Conservation (phyloP, 495 filamentous ascomycete genomes). For the Staphylotrichum longicolle region DNA sequence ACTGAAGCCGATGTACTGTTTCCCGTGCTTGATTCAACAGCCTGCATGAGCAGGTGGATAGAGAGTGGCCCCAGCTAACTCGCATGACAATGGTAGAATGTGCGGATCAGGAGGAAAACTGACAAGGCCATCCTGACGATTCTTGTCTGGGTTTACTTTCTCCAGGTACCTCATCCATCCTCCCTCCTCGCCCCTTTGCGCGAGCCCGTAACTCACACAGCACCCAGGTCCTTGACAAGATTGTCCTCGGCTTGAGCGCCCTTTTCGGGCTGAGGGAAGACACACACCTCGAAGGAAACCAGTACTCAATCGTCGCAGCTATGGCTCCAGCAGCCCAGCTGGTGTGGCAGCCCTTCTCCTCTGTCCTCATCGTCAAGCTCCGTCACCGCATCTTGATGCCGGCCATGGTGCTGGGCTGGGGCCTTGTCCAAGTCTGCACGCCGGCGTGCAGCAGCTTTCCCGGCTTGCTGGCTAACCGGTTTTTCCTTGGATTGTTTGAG, state of each 20-base stretch:
- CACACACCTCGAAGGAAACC: conserved; percentile 52
- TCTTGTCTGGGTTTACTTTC: conserved; percentile 64
- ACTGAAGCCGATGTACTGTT: too few relatives aligned
- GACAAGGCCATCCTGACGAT: conserved; percentile 58
- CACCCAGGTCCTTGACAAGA: conserved; percentile 62
- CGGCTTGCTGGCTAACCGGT: conserved; percentile 52
- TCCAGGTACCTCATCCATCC: conserved; percentile 36
- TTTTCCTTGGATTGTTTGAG: conserved; percentile 64
- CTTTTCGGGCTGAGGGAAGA: conserved; percentile 60
- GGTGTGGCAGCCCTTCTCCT: conserved; percentile 65
- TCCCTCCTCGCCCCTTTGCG: not conserved
- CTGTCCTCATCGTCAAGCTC: conserved; percentile 62
- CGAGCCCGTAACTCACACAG: not conserved
- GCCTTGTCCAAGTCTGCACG: conserved; percentile 56
- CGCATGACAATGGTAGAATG: conserved; percentile 34
- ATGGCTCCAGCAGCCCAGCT: conserved; percentile 65
- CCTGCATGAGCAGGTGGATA: too few relatives aligned
- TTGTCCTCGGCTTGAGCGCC: conserved; percentile 61
- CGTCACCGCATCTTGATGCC: conserved; percentile 66
- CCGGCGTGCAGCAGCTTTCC: conserved; percentile 53
- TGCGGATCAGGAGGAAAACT: conserved; percentile 59
- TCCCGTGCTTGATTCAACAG: too few relatives aligned
- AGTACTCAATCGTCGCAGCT: conserved; percentile 61
- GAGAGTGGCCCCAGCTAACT: not conserved
- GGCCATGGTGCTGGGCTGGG: conserved; percentile 57